These are phyloP conservation scores for Thermochaetoides thermophila DNA, from an alignment of 495 filamentous ascomycete species.

Conservation along the genomic window DNA sequence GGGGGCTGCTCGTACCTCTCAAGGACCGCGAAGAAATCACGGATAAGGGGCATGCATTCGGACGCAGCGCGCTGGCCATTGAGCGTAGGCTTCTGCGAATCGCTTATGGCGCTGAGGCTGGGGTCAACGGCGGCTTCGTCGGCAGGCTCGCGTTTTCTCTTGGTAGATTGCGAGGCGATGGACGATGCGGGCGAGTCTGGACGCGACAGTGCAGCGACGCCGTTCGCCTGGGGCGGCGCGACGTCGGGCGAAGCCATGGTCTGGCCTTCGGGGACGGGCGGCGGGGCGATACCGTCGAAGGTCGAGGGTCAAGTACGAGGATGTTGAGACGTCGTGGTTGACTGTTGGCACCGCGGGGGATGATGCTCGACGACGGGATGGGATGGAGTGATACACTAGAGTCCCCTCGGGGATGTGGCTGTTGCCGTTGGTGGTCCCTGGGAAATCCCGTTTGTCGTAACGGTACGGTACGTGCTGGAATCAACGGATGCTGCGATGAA, in stretches of 20 bases:
- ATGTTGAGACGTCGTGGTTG: too few species aligned
- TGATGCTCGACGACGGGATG: too few species aligned
- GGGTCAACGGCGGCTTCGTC: slow-evolving; percentile 25
- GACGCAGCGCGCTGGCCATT: slow-evolving; percentile 12
- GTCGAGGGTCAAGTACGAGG: too few species aligned
- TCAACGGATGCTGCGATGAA: too few species aligned
- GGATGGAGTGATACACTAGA: too few species aligned
- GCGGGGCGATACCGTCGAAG: too few species aligned
- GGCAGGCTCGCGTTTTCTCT: slow-evolving; percentile 41
- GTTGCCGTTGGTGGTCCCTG: too few species aligned
- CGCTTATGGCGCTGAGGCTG: slow-evolving; percentile 13
- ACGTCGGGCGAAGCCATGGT: slow-evolving; percentile 31
- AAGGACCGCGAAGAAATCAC: slow-evolving; percentile 29
- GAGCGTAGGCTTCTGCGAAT: slow-evolving; percentile 13
- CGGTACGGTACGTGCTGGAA: too few species aligned
- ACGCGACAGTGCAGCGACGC: slow-evolving; percentile 23
- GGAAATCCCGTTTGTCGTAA: too few species aligned
- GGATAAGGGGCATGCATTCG: slow-evolving; percentile 18
- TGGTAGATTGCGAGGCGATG: slow-evolving; percentile 26
- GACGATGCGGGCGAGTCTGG: slow-evolving; percentile 26
- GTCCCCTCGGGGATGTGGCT: too few species aligned
- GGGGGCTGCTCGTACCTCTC: slow-evolving; percentile 24
- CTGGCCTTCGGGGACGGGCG: slow-evolving; percentile 5
- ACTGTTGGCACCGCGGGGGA: too few species aligned
- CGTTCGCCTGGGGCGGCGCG: slow-evolving; percentile 25